A percentile compares a stretch with the other conserved stretches of the same genome.
Evolutionary conservation across 164 flowering plant genomes (phyloP).

Genomic region (Macadamia tetraphylla): DNA sequence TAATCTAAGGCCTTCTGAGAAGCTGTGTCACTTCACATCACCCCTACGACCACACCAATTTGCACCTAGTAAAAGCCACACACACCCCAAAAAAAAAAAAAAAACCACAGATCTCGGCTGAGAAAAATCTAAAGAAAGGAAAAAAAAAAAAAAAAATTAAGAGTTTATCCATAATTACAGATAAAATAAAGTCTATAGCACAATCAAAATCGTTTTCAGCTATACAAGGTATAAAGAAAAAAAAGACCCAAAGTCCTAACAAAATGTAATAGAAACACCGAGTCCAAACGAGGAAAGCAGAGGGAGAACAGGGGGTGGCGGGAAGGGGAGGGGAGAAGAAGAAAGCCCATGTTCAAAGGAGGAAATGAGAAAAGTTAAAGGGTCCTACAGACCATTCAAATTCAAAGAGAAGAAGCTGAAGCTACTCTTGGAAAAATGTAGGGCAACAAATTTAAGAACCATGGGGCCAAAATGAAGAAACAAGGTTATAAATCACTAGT

Average conservation of each 20-base stretch:
- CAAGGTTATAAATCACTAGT: too few species aligned
- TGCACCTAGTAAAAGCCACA: slow-evolving; percentile 31
- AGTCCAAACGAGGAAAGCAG: background rate
- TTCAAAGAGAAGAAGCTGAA: too few species aligned
- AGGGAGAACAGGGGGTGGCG: too few species aligned
- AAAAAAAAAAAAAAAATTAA: background rate
- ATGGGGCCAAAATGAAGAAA: too few species aligned
- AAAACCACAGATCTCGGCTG: background rate
- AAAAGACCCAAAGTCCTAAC: too few species aligned
- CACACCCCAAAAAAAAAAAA: background rate
- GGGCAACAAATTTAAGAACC: too few species aligned
- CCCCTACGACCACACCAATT: slow-evolving; percentile 50
- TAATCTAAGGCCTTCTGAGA: slow-evolving; percentile 68
- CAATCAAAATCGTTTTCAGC: background rate
- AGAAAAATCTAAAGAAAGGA: background rate
- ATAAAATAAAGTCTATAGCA: too few species aligned
- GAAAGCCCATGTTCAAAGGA: slow-evolving; percentile 4
- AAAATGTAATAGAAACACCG: too few species aligned
- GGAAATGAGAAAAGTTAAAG: too few species aligned
- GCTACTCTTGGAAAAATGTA: too few species aligned
- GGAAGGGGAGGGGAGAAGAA: background rate
- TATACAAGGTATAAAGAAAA: background rate
- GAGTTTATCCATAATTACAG: background rate
- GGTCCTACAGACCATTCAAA: too few species aligned
- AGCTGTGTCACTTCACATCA: slow-evolving; percentile 30